phyloP scores from a whole-genome alignment of 495 filamentous ascomycete species.

The Clohesyomyces aquaticus region DNA sequence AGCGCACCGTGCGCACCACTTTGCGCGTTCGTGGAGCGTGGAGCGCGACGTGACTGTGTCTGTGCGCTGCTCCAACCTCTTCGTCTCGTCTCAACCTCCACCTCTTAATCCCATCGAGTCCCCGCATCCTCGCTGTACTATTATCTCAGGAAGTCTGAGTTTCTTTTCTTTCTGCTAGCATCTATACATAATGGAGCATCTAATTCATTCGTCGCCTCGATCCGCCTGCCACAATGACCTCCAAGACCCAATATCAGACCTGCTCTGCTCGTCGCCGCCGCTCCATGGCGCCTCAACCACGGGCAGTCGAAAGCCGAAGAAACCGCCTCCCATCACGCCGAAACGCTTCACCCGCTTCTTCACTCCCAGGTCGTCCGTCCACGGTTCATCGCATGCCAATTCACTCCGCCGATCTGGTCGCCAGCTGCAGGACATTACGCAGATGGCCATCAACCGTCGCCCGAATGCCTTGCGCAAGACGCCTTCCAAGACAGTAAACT shows the following conservation, averaged over 20 bases:
- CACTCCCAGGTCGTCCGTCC: slow-evolving; percentile 63
- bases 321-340: slow-evolving; percentile 50
- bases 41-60: slow-evolving; percentile 8
- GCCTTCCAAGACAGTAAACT: slow-evolving; percentile 37
- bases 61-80: slow-evolving; percentile 29
- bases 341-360: slow-evolving; percentile 77
- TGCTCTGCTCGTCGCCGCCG: slow-evolving; percentile 38
- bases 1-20: not conserved
- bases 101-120: not conserved
- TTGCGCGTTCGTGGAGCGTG: slow-evolving; percentile 6
- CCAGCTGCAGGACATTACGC: slow-evolving; percentile 68
- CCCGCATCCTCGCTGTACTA: not conserved
- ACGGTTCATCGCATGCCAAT: slow-evolving; percentile 52
- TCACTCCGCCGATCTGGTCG: slow-evolving; percentile 56
- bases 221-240: not conserved
- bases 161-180: not conserved
- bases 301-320: slow-evolving; percentile 44
- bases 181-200: slow-evolving; percentile 5
- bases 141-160: not conserved
- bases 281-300: slow-evolving; percentile 19
- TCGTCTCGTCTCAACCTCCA: slow-evolving; percentile 6
- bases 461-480: slow-evolving; percentile 16
- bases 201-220: slow-evolving; percentile 16
- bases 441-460: slow-evolving; percentile 39
- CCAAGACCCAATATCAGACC: slow-evolving; percentile 30